phyloP scores from a whole-genome alignment of 345 rosid species.

The Syzygium jambos region DNA sequence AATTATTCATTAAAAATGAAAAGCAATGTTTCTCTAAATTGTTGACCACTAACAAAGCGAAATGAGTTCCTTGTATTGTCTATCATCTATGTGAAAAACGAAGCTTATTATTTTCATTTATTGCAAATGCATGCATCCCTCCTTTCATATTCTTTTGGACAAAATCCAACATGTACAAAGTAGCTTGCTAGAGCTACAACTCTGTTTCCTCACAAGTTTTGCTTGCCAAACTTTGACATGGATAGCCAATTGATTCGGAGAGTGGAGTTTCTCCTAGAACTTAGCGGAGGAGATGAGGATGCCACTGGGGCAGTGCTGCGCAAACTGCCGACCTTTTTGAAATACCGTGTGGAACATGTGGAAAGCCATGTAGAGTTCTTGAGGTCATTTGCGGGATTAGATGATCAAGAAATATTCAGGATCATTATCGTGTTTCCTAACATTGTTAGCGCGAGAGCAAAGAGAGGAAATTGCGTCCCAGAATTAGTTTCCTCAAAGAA shows the following conservation, averaged over 20 bases:
- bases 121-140: no score
- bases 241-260: no score
- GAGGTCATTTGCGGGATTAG: slow-evolving; percentile 57
- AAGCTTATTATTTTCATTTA: neutral
- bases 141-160: no score
- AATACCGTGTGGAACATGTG: slow-evolving; percentile 49
- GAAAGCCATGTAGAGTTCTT: slow-evolving; percentile 45
- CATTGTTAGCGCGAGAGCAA: slow-evolving; percentile 52
- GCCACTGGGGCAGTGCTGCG: slow-evolving; percentile 42
- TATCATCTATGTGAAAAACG: neutral
- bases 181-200: no score
- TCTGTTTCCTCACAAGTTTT: no score
- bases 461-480: slow-evolving; percentile 59
- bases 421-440: slow-evolving; percentile 51
- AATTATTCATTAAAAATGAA: neutral
- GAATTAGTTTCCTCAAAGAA: slow-evolving; percentile 61
- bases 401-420: slow-evolving; percentile 50
- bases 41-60: neutral
- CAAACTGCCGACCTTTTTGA: slow-evolving; percentile 58
- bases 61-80: neutral
- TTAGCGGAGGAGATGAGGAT: slow-evolving; percentile 58
- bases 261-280: neutral
- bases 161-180: no score
- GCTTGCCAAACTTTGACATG: no score
- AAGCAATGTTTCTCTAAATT: neutral